These are phyloP conservation scores for Drechslerella stenobrocha DNA, from an alignment of 2,329 filamentous ascomycete species.

Conservation along the genomic window DNA sequence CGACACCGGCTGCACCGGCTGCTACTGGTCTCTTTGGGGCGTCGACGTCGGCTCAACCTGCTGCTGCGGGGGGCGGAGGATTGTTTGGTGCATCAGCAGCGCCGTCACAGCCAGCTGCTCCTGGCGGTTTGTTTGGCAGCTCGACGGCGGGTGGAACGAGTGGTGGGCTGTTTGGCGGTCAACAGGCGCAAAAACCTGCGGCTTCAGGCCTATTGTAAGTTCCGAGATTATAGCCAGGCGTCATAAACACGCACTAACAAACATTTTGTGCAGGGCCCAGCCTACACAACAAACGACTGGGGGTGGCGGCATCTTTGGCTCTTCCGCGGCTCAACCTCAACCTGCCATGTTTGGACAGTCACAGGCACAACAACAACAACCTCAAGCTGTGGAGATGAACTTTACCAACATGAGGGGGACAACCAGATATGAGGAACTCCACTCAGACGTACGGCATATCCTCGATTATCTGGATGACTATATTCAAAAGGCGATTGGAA, in stretches of 20 bases:
- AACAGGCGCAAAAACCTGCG: slow-evolving; percentile 12
- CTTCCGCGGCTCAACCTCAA: slow-evolving; percentile 28
- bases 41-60: slow-evolving; percentile 11
- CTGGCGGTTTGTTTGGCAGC: slow-evolving; percentile 24
- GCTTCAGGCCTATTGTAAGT: slow-evolving; percentile 22
- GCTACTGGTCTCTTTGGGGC: slow-evolving; percentile 29
- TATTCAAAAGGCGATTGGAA: slow-evolving; percentile 77
- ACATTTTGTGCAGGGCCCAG: neutral
- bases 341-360: slow-evolving; percentile 28
- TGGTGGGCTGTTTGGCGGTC: slow-evolving; percentile 27
- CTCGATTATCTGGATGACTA: slow-evolving; percentile 77
- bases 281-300: slow-evolving; percentile 23
- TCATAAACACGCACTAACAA: neutral
- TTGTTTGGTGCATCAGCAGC: slow-evolving; percentile 32
- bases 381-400: slow-evolving; percentile 62
- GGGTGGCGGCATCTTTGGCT: slow-evolving; percentile 46
- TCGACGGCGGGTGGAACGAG: slow-evolving; percentile 9
- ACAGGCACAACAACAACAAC: slow-evolving; percentile 26
- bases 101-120: slow-evolving; percentile 12
- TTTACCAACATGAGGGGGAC: slow-evolving; percentile 77
- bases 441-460: slow-evolving; percentile 75
- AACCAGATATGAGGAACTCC: slow-evolving; percentile 87
- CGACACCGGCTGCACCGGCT: slow-evolving; percentile 9
- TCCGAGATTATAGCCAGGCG: neutral
- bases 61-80: slow-evolving; percentile 5